Evolutionary conservation across 2,329 filamentous ascomycete genomes (phyloP).

Genomic region (Hypoxylon sp.): DNA sequence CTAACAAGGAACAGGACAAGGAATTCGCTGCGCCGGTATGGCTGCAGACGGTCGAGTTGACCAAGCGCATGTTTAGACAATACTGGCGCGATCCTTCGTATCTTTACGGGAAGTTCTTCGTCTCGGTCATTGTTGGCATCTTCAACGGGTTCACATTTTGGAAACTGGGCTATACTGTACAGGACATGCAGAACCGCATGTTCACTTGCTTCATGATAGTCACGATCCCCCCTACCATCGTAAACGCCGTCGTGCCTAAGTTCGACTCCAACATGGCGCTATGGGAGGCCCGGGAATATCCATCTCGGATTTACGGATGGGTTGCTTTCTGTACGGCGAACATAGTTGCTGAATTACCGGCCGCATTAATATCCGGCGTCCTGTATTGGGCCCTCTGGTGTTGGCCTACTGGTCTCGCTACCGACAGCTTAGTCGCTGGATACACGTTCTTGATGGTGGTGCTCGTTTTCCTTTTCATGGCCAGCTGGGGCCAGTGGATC

Average conservation of each 20-base stretch:
- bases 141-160: constrained; percentile 88
- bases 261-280: constrained; percentile 81
- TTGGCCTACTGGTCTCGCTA: constrained; percentile 79
- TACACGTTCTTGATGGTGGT: constrained; percentile 85
- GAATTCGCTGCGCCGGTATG: constrained; percentile 77
- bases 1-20: constrained; percentile 61
- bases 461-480: constrained; percentile 82
- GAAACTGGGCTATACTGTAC: constrained; percentile 74
- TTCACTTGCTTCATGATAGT: constrained; percentile 79
- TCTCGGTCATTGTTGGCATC: constrained; percentile 78
- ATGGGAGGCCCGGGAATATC: constrained; percentile 81
- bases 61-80: constrained; percentile 77
- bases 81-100: constrained; percentile 85
- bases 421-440: constrained; percentile 74
- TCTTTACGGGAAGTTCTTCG: constrained; percentile 82
- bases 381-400: constrained; percentile 85
- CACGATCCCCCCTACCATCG: constrained; percentile 76
- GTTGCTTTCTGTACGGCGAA: constrained; percentile 81
- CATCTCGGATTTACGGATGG: constrained; percentile 83
- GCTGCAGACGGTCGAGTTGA: constrained; percentile 75
- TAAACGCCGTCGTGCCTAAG: constrained; percentile 82
- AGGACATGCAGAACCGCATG: constrained; percentile 82
- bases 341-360: constrained; percentile 80
- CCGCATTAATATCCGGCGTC: constrained; percentile 73
- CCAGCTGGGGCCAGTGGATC: constrained; percentile 86